Evolutionary conservation across 345 rosid species (phyloP).

Genomic region (Hibiscus mutabilis): DNA sequence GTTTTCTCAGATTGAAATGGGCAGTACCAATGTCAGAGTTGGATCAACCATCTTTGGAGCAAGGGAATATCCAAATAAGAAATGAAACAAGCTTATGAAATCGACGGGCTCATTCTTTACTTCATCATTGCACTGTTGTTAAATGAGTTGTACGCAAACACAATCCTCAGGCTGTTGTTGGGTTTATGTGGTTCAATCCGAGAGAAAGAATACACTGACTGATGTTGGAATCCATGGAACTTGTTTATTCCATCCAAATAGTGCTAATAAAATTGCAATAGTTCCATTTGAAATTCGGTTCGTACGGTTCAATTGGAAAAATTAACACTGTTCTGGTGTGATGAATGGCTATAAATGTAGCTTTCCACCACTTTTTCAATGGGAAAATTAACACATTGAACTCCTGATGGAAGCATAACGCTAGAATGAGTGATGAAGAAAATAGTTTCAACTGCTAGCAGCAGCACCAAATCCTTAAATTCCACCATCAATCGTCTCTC

Average conservation of each 20-base stretch:
- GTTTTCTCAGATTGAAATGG: slow-evolving; percentile 70
- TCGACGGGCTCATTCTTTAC: background rate
- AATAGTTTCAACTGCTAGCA: no score
- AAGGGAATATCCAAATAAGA: slow-evolving; percentile 76
- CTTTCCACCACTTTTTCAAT: no score
- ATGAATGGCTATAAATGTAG: no score
- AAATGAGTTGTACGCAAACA: background rate
- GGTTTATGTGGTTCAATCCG: background rate
- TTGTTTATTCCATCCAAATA: background rate
- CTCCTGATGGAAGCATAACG: no score
- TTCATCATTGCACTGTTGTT: background rate
- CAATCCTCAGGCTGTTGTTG: background rate
- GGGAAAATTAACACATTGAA: no score
- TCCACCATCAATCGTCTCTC: no score
- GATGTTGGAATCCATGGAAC: background rate
- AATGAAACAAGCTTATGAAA: slow-evolving; percentile 7
- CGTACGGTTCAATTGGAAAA: background rate
- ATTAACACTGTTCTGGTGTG: no score
- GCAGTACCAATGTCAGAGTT: slow-evolving; percentile 86
- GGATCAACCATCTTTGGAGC: slow-evolving; percentile 91
- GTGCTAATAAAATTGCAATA: background rate
- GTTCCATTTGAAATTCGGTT: background rate
- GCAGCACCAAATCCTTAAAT: no score
- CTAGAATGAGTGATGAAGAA: no score
- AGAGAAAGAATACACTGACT: background rate